A percentile compares a stretch with the other conserved stretches of the same genome.
Conservation (phyloP, 352 stramenopile species). For the Phytopythium chamaehyphon region DNA sequence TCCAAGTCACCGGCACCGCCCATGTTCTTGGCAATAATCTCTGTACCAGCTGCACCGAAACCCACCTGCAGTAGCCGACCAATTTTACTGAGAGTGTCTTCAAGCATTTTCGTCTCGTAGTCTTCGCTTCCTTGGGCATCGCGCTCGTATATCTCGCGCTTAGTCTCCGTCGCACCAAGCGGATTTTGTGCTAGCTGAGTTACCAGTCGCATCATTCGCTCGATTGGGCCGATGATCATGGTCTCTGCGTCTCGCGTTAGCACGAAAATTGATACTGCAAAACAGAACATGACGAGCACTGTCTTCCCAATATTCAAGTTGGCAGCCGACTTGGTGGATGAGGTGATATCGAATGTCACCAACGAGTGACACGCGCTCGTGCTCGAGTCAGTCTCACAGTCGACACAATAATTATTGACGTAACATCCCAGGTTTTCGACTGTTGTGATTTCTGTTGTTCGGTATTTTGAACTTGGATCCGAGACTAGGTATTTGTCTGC, state of each 20-base stretch:
- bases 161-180: slow-evolving; percentile 63
- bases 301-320: slow-evolving; percentile 85
- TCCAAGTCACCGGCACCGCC: slow-evolving; percentile 90
- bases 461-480: slow-evolving; percentile 34
- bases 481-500: slow-evolving; percentile 40
- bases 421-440: slow-evolving; percentile 72
- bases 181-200: slow-evolving; percentile 68
- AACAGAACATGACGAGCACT: slow-evolving; percentile 89
- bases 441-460: slow-evolving; percentile 52
- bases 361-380: slow-evolving; percentile 56
- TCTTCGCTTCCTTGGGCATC: slow-evolving; percentile 69
- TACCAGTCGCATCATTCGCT: slow-evolving; percentile 92
- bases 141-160: slow-evolving; percentile 73
- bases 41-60: slow-evolving; percentile 95
- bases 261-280: slow-evolving; percentile 89
- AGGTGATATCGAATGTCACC: slow-evolving; percentile 75
- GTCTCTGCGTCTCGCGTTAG: slow-evolving; percentile 92
- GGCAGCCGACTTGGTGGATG: slow-evolving; percentile 26
- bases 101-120: slow-evolving; percentile 96
- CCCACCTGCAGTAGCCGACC: slow-evolving; percentile 94
- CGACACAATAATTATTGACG: slow-evolving; percentile 47
- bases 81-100: slow-evolving; percentile 95
- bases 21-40: slow-evolving; percentile 99
- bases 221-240: slow-evolving; percentile 96
- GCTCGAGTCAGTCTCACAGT: slow-evolving; percentile 30